Evolutionary conservation across 306 rosid genomes (phyloP), one percentile per base, ranked within the genome.

Genomic region (Quercus variabilis): DNA sequence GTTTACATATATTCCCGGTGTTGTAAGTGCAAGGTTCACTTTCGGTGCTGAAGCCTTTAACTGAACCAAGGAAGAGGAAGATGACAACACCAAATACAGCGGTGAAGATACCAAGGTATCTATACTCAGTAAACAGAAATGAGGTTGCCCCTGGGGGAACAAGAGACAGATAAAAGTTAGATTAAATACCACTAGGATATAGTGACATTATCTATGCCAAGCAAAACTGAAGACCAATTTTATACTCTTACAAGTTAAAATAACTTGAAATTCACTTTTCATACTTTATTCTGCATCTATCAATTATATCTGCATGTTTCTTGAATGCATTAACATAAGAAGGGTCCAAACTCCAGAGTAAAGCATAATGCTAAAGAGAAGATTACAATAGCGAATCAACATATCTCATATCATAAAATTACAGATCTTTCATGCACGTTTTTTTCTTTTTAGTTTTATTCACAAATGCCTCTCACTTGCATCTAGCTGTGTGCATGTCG

Each of bases 1-100:
- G 94, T 78, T 92, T 92, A 73, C 97, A 92, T 43, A 83, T 75
- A 64, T 83, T 85, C 46, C 91, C 89, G 13, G 80, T 76, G 78
- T 87, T 90, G 79, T 90, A 90, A 49, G 85, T 86, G 88, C 93
- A 90, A 68, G 94, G 93, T 65, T 92, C 90, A 67, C 87, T 86
- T 87, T 87, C 52, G 63, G 86, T 88, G 70, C 91, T 88, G 60
- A 90, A 90, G n/a, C 93, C 90, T 85, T 88, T 91, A 23, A 88
- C 91, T 3, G 97, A 91, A 49, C 92, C 97, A 69, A 88, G 89
- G 80, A 90, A 92, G 62, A 88, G 76, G 82, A 87, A 90, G 63
- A 87, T 90, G 60, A 92, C 77, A 20, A 52, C 74, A 21, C 89
- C 85, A 76, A 92, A 88, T 71, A 77, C 88, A 46, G 76, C 92